Conservation (phyloP, 768 basidiomycete species). For the Gymnopilus dilepis region DNA sequence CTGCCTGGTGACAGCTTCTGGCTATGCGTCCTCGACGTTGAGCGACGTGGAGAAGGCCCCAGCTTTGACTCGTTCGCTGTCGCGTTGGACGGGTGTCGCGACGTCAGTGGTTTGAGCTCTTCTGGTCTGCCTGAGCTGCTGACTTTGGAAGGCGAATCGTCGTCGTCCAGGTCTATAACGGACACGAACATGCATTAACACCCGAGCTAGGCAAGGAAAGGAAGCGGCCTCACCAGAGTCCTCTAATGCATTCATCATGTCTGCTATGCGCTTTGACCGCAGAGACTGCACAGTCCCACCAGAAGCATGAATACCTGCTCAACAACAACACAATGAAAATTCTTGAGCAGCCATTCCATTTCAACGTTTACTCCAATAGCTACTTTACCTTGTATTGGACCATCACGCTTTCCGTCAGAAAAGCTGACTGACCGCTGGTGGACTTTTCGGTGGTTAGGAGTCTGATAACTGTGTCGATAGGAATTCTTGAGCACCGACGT, state of each 20-base stretch:
- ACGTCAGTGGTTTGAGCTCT: constrained; percentile 51
- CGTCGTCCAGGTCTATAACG: constrained; percentile 44
- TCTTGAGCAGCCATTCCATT: background rate
- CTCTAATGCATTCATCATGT: constrained; percentile 78
- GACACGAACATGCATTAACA: constrained; percentile 20
- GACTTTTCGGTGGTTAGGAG: constrained; percentile 52
- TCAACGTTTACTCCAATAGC: background rate
- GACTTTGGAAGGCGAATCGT: constrained; percentile 61
- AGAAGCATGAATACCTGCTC: constrained; percentile 29
- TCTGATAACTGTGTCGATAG: constrained; percentile 53
- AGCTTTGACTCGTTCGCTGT: constrained; percentile 28
- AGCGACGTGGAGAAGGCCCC: constrained; percentile 40
- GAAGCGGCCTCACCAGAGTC: constrained; percentile 54
- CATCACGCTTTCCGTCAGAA: constrained; percentile 90
- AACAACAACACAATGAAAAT: background rate
- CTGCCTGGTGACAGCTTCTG: constrained; percentile 35
- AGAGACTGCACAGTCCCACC: constrained; percentile 54
- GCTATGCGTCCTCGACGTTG: constrained; percentile 51
- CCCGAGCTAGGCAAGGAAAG: constrained; percentile 15
- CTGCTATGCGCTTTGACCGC: constrained; percentile 80
- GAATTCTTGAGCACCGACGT: constrained; percentile 63
- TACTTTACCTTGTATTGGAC: constrained; percentile 73
- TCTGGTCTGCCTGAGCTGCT: constrained; percentile 52
- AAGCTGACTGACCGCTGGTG: constrained; percentile 93
- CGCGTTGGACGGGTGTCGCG: constrained; percentile 42